Base-by-base conservation (phyloP, 2,329 filamentous ascomycete species). In the Verticillium albo-atrum region DNA sequence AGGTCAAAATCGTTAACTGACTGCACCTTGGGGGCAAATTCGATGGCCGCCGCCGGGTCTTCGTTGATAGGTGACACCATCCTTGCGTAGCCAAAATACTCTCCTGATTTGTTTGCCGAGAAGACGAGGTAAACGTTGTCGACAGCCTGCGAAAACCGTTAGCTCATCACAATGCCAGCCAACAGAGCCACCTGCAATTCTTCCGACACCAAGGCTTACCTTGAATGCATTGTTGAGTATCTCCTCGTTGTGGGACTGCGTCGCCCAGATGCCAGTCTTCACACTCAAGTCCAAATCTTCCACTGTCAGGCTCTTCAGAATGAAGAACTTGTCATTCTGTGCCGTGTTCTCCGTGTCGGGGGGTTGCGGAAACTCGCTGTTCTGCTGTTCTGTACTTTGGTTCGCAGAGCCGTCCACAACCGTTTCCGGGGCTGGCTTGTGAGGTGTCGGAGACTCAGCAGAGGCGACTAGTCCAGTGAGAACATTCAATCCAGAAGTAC, bases 71-170 rank as follows among this genome's bases (percentile, higher is more conserved):
- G 79, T 25, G 94, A 97, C 10, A 82, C 79, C 94, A 98, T 98
- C 42, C 90, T 87, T 23, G 93, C 94, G 69, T 96, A 97, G 20
- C 94, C 94, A 75, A 95, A 97, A 70, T 97, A 98, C 73, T 97
- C 94, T 14, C 94, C 94, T 0, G 94, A 97, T 70, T 97, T 97
- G 74, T 98, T 98, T 14, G 94, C 94, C 1, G 94, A 98, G 72
- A 98, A 98, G 17, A 98, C 86, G 28, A 98, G 80, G 69, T 93
- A 97, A 1, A 98, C 93, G 68, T 89, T 91, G 58, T 96, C 91
- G 17, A 88, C 85, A 10, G 81, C 79, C 92, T 96, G 14, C 9
- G 6, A 32, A 7, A 10, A 2, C n/a, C n/a, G n/a, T n/a, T n/a
- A n/a, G n/a, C n/a, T n/a, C n/a, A n/a, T n/a, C n/a, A n/a, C n/a